Evolutionary conservation across 176 grass and related monocot species (phyloP).

Genomic region (Oryza meyeriana): DNA sequence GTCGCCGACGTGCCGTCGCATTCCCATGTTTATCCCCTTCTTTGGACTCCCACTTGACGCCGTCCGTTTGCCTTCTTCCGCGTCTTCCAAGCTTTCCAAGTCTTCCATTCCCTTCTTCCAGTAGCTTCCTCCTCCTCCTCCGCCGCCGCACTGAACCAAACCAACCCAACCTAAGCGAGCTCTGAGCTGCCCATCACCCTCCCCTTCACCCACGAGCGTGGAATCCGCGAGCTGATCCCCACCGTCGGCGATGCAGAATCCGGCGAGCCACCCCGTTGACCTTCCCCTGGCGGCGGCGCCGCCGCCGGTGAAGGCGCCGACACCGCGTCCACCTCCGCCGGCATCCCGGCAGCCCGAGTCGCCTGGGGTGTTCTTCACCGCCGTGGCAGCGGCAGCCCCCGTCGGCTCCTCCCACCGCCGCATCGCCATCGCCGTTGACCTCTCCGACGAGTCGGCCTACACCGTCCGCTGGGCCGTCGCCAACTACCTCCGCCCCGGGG

Average conservation of each 20-base stretch:
- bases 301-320: slow-evolving; percentile 63
- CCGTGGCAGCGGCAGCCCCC: slow-evolving; percentile 40
- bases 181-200: neutral
- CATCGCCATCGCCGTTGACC: slow-evolving; percentile 92
- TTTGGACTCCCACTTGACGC: slow-evolving; percentile 29
- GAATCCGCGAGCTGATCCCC: slow-evolving; percentile 21
- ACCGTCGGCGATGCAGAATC: slow-evolving; percentile 37
- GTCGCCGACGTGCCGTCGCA: neutral
- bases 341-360: slow-evolving; percentile 66
- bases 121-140: slow-evolving; percentile 11
- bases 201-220: slow-evolving; percentile 15
- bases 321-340: slow-evolving; percentile 44
- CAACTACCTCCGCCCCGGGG: slow-evolving; percentile 95
- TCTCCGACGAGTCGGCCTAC: slow-evolving; percentile 81
- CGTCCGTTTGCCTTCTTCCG: neutral
- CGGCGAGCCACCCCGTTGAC: slow-evolving; percentile 35
- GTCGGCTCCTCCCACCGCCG: slow-evolving; percentile 62
- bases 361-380: slow-evolving; percentile 78
- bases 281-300: slow-evolving; percentile 45
- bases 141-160: neutral
- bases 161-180: neutral
- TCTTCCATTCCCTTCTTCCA: slow-evolving; percentile 25
- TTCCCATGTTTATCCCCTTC: neutral
- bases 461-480: slow-evolving; percentile 78
- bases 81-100: slow-evolving; percentile 2